Percentiles rank a stretch among this genome's conserved stretches.
Conservation (phyloP, 176 grass and related monocot species). For the Zea luxurians region DNA sequence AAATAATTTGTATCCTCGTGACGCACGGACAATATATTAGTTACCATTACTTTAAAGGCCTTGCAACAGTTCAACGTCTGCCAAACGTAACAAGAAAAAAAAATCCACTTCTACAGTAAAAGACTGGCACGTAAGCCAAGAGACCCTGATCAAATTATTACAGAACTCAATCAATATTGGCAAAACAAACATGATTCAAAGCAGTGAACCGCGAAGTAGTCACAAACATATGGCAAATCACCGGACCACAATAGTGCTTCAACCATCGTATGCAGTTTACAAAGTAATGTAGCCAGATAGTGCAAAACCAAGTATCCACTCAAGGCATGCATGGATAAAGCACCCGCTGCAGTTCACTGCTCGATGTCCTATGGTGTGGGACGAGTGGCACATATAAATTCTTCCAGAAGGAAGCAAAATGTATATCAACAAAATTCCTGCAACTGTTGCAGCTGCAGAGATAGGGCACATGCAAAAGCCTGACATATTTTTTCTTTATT, state of each 20-base stretch:
- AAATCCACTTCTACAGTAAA: not conserved
- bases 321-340: not conserved
- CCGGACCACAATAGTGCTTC: not conserved
- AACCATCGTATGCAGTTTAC: not conserved
- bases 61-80: too few relatives aligned
- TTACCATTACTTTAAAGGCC: too few relatives aligned
- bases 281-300: not conserved
- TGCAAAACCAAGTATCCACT: not conserved
- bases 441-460: not conserved
- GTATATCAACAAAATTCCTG: not conserved
- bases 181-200: not conserved
- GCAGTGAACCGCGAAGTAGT: not conserved
- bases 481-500: slow-evolving; percentile 19
- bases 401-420: slow-evolving; percentile 16
- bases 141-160: not conserved
- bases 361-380: not conserved
- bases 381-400: not conserved
- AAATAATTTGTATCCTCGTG: too few relatives aligned
- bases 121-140: not conserved
- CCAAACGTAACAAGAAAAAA: too few relatives aligned
- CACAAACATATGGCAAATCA: not conserved
- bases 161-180: not conserved
- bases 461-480: not conserved
- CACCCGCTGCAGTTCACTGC: not conserved
- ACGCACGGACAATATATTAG: too few relatives aligned